Evolutionary conservation across 352 stramenopile genomes (phyloP).

Genomic region (Pythium guiyangense): DNA sequence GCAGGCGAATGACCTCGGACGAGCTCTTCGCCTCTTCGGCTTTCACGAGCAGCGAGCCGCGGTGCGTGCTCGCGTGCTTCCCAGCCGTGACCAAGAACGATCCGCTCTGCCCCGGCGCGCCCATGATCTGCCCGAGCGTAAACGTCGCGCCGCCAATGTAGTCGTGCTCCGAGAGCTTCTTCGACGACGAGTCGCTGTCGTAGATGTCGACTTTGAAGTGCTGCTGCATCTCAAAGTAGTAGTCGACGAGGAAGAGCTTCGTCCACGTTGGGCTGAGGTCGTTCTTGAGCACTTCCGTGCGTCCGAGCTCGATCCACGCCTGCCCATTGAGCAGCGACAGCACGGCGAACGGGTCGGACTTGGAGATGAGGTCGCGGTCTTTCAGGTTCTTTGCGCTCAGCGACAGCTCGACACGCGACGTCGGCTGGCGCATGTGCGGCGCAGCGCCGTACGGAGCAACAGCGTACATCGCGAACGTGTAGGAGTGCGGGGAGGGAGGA

Average conservation of each 20-base stretch:
- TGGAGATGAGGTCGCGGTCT: slow-evolving; percentile 83
- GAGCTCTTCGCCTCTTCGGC: slow-evolving; percentile 52
- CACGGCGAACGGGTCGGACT: slow-evolving; percentile 85
- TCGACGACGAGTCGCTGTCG: slow-evolving; percentile 71
- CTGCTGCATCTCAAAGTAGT: slow-evolving; percentile 83
- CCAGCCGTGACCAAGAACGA: slow-evolving; percentile 44
- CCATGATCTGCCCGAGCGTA: slow-evolving; percentile 78
- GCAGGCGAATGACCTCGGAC: slow-evolving; percentile 37
- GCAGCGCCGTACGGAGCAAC: not conserved
- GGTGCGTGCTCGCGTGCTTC: slow-evolving; percentile 37
- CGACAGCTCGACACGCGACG: slow-evolving; percentile 73
- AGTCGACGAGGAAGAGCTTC: slow-evolving; percentile 80
- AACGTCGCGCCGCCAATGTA: slow-evolving; percentile 75
- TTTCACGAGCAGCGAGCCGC: slow-evolving; percentile 50
- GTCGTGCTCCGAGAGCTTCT: slow-evolving; percentile 63
- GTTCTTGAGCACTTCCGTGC: slow-evolving; percentile 79
- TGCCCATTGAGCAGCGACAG: slow-evolving; percentile 45
- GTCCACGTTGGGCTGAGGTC: slow-evolving; percentile 74
- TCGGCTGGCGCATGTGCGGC: slow-evolving; percentile 15
- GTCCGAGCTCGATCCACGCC: slow-evolving; percentile 61
- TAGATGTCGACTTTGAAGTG: slow-evolving; percentile 83
- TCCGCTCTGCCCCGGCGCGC: slow-evolving; percentile 53
- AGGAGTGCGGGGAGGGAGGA: too few relatives aligned
- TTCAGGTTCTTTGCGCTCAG: slow-evolving; percentile 77
- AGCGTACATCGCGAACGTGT: not conserved